Conservation (phyloP, 139 green algal species). For the Chlorella sorokiniana region DNA sequence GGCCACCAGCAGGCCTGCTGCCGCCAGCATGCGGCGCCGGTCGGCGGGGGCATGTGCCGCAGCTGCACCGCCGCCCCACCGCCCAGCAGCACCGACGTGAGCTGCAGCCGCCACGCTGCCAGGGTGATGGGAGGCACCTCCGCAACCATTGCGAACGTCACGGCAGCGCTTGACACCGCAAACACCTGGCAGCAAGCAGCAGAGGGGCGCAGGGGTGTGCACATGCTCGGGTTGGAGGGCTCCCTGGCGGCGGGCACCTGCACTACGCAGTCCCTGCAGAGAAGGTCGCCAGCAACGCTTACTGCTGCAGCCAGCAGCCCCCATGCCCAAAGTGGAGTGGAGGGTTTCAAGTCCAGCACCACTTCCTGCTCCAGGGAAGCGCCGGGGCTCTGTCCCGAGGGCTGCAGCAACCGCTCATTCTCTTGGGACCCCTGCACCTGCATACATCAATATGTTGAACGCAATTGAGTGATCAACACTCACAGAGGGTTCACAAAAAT, state of each 20-base stretch:
- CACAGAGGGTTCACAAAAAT: neutral
- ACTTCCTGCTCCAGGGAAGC: conserved; percentile 1
- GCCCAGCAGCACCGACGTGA: conserved; percentile 59
- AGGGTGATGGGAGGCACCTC: conserved; percentile 72
- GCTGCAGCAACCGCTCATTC: neutral
- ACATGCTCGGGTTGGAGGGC: neutral
- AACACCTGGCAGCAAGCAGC: conserved; percentile 42
- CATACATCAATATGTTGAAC: too few relatives aligned
- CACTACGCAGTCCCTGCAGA: neutral
- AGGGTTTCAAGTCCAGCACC: neutral
- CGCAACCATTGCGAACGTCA: conserved; percentile 62
- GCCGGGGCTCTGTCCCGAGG: neutral
- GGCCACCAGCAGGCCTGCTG: conserved; percentile 33
- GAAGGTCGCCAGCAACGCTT: neutral
- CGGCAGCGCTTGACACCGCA: conserved; percentile 64
- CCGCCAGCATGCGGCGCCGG: neutral
- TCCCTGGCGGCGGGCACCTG: neutral
- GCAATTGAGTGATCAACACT: too few relatives aligned
- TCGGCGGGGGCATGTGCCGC: conserved; percentile 34
- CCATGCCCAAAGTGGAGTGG: conserved; percentile 37
- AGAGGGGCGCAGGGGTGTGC: neutral
- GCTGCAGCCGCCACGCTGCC: conserved; percentile 74
- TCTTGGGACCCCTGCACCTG: neutral
- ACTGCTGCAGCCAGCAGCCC: conserved; percentile 27
- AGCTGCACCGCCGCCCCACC: conserved; percentile 54